Evolutionary conservation across 306 rosid species (phyloP), one percentile per base, ranked within the genome.

Genomic region (Lathyrus tuberosus): DNA sequence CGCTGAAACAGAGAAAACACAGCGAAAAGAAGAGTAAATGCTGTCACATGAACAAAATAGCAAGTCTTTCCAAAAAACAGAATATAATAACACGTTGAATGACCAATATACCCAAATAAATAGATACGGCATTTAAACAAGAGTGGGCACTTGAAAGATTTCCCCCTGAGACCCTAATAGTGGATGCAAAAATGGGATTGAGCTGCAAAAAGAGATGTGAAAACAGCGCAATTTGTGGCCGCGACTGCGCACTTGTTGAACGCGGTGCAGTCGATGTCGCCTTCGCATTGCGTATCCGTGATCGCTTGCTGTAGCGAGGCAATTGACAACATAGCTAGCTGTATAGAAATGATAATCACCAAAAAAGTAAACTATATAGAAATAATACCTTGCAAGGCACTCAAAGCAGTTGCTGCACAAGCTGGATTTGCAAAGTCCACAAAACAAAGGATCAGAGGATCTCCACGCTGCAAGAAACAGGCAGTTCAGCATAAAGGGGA

Each of bases 321-420:
- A 2, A 35, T 35, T 8, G 40, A 35, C 40, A 35, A 2, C 40
- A 35, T 35, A 35, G 38, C 8, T 33, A 33, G 9, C 40, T 35
- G 40, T 6, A 35, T 35, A 35, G 8, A 35, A 35, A 2, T 7
- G 10, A 35, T 35, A 35, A 35, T 35, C 3, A 10, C 40, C 40
- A 35, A 35, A 35, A 35, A 7, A 35, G 38, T n/a, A 35, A 7
- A 35, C 40, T 35, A 33, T 17, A 49, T 1, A 62, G 26, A 68
- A 53, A 65, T 28, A 30, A 62, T 83, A 87, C 96, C 96, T 86
- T 92, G 95, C 85, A 89, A 82, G 44, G 95, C 98, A 80, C 89
- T 89, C 96, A 89, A 33, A 62, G 98, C 92, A 44, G 96, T 92
- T 74, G 96, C 91, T 18, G 98, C 91, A 76, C 95, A 89, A 47